Base-by-base conservation (phyloP, 495 filamentous ascomycete genomes). In the Talaromyces nanjingensis region DNA sequence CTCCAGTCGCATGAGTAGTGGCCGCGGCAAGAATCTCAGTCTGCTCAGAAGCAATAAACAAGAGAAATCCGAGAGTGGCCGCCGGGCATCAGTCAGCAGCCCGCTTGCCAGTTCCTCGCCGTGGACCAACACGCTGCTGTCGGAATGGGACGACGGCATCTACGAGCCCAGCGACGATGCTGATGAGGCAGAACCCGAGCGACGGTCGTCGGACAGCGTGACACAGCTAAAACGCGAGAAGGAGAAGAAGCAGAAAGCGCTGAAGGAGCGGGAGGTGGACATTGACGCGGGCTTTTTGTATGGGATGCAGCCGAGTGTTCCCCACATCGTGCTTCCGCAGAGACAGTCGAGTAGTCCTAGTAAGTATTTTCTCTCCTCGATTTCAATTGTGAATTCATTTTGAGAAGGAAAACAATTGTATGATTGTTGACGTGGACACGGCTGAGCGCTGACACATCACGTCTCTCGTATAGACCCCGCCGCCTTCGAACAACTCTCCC, bases 1-100 rank as follows among this genome's bases (percentile, higher is more conserved):
- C 55, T 63, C 74, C 70, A 62, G 65, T 24, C 67, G 77, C 65
- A 64, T 27, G 42, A 31, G 18, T n/a, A 45, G 39, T n/a, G 29
- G 53, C 8, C 42, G 25, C 42, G 69, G 45, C 76, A 73, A 63
- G 70, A 68, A 66, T 76, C 68, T 79, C n/a, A 25, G n/a, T n/a
- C 53, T 22, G 18, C 53, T 56, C 22, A 12, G 53, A 31, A 29
- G 12, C 22, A 54, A 3, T 54, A 33, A 25, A 22, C 56, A 33
- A 37, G 31, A 59, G 16, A 59, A 59, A 37, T 33, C 66, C 49
- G 49, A 20, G 20, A 42, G 53, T 60, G 63, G 33, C 37, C 60
- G 60, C 3, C 60, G 60, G n/a, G 60, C 60, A 25, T 62, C 60
- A 11, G 27, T 62, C 18, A 53, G 45, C 60, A 62, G 60, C 29